Evolutionary conservation across 352 stramenopile genomes (phyloP).

Genomic region (Elongisporangium prolatum): DNA sequence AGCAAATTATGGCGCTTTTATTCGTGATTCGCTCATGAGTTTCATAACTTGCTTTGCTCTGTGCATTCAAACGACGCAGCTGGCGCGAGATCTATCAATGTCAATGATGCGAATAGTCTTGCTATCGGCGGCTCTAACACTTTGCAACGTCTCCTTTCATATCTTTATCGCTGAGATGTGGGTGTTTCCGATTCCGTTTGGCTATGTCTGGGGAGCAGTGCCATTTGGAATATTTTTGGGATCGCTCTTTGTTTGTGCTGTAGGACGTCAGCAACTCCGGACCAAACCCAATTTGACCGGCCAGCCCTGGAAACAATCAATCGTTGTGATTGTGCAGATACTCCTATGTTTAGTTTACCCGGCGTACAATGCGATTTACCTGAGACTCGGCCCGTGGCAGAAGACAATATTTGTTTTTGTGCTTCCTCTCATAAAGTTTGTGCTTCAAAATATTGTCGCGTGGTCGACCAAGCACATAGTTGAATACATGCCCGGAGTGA

Average conservation of each 20-base stretch:
- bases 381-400: background rate
- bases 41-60: constrained; percentile 7
- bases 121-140: constrained; percentile 10
- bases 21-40: constrained; percentile 11
- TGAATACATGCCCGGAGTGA: constrained; percentile 12
- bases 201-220: constrained; percentile 9
- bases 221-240: constrained; percentile 14
- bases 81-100: constrained; percentile 7
- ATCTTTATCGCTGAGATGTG: constrained; percentile 14
- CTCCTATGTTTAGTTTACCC: constrained; percentile 14
- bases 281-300: background rate
- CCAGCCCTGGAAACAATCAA: constrained; percentile 2
- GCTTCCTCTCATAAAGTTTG: constrained; percentile 16
- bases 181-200: constrained; percentile 24
- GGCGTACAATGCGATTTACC: constrained; percentile 11
- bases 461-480: constrained; percentile 9
- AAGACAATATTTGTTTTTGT: constrained; percentile 9
- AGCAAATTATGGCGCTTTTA: constrained; percentile 21
- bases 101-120: constrained; percentile 2
- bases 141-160: background rate
- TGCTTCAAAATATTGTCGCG: constrained; percentile 17
- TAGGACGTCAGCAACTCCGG: background rate
- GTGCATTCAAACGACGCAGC: constrained; percentile 1
- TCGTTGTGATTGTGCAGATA: constrained; percentile 7
- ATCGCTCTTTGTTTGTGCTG: constrained; percentile 10